These are phyloP conservation scores for Perkinsus chesapeaki DNA, from an alignment of 169 alveolate genomes.

Conservation along the genomic window DNA sequence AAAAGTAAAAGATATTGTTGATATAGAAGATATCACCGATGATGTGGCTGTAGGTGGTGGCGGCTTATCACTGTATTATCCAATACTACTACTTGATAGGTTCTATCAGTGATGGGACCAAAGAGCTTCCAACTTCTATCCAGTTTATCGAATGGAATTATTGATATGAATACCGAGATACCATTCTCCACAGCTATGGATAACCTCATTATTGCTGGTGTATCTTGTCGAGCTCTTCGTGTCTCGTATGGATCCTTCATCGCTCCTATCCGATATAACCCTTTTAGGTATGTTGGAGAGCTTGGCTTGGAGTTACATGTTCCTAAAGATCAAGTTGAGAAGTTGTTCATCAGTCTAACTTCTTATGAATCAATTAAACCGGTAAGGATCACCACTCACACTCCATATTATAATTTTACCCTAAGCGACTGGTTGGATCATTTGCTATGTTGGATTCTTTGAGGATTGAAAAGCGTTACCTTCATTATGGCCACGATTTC, in stretches of 20 bases:
- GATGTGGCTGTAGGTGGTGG: too few relatives aligned
- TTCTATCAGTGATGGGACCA: background rate
- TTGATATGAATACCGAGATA: background rate
- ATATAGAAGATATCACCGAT: background rate
- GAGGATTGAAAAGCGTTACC: slow-evolving; percentile 5
- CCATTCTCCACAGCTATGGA: background rate
- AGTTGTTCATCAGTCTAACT: background rate
- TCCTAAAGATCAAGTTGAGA: background rate
- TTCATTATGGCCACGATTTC: slow-evolving; percentile 14
- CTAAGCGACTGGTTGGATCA: slow-evolving; percentile 4
- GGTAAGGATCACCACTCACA: background rate
- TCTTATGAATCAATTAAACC: background rate
- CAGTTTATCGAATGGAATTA: background rate
- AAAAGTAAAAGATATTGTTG: background rate
- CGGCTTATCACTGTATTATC: background rate
- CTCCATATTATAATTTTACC: background rate
- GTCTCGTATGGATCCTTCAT: background rate
- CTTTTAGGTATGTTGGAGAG: background rate
- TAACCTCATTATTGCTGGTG: background rate
- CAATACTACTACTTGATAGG: background rate
- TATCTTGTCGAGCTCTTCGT: background rate
- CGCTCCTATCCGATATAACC: background rate
- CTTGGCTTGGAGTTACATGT: slow-evolving; percentile 15
- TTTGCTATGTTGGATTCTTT: slow-evolving; percentile 3
- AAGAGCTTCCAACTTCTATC: background rate